Base-by-base conservation (phyloP, 2,329 filamentous ascomycete genomes). In the Chaetomium globosum region DNA sequence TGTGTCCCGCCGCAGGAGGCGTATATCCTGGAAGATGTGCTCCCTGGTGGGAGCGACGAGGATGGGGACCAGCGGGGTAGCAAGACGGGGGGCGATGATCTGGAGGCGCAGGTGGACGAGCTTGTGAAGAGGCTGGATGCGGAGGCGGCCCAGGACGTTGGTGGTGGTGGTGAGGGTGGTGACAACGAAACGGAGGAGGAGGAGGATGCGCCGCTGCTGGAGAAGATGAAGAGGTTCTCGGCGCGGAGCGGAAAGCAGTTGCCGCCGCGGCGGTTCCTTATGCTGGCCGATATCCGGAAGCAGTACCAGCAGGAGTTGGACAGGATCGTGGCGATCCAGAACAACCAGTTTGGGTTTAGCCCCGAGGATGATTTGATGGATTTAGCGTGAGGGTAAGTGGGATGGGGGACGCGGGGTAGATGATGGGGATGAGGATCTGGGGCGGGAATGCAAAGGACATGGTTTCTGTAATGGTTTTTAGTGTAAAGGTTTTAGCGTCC, bases 241-340 rank as follows among this genome's bases (percentile, higher is more conserved):
- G 21, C 60, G 31, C 30, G 59, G 54, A 51, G 46, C n/a, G 30
- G 70, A 72, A 66, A 77, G 67, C 71, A 66, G 62, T 36, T 63
- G 55, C 52, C 77, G 16, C 90, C 89, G 80, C 87, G 93, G 67
- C 89, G 86, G 74, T 87, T 98, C 43, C 85, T 98, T 19, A 97
- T 92, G 36, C 80, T 99, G 62, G 90, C 90, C 33, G 93, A 97
- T 75, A 81, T 98, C 60, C 85, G 93, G 73, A 92, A 89, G 77
- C 90, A 94, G 75, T 99, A 97, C 76, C 91, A 96, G 78, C 87
- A 85, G 28, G 93, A 98, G 77, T 80, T 99, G 73, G 95, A 99
- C 78, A 85, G 92, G 68, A 89, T 95, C 71, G 91, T 90, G 60
- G 90, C 91, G 61, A 93, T 97, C 75, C 89, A 95, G 78, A 91